Evolutionary conservation across 2,329 filamentous ascomycete species (phyloP), one percentile per base, ranked within the genome.

Genomic region (Ophiostoma triangulosporum): DNA sequence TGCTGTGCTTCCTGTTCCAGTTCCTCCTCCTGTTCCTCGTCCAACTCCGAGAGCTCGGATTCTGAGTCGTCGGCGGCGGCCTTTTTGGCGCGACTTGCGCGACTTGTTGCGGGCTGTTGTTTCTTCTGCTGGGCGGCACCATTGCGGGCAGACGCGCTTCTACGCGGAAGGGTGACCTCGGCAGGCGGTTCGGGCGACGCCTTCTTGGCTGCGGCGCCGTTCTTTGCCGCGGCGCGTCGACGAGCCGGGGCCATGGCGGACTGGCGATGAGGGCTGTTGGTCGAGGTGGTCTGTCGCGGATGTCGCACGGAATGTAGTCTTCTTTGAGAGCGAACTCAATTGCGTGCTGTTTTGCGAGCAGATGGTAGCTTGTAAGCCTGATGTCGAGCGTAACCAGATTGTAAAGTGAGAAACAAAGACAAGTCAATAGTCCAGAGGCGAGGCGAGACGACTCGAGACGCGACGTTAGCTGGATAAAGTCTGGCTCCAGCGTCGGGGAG

Each of bases 151-250:
- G 45, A 24, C 32, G 35, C 46, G 15, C 24, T 38, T 49, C 51
- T 33, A 43, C 54, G 54, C 43, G 54, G 54, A 8, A 56, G 54
- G 32, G 17, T 48, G 54, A 50, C 52, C 52, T 54, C 45, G 31
- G 26, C 22, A 14, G 48, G 26, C 7, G 40, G 32, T 15, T 54
- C 32, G 48, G 45, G 48, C 6, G 50, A 17, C 24, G 35, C 32
- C 40, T 48, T 43, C 50, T 55, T 54, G 33, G 52, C 57, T 24
- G 49, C 24, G 26, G 24, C 55, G n/a, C 54, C 54, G 51, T 55
- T 56, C 32, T 56, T 58, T 27, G 54, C 57, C 48, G 56, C 35
- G 50, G 57, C 58, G 52, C 57, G 57, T 55, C 57, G 58, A 33
- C 58, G 58, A 48, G 57, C 53, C 24, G 58, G 55, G n/a, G 57